Evolutionary conservation across 2,329 filamentous ascomycete species (phyloP).

Genomic region (Paraphaeosphaeria minitans): DNA sequence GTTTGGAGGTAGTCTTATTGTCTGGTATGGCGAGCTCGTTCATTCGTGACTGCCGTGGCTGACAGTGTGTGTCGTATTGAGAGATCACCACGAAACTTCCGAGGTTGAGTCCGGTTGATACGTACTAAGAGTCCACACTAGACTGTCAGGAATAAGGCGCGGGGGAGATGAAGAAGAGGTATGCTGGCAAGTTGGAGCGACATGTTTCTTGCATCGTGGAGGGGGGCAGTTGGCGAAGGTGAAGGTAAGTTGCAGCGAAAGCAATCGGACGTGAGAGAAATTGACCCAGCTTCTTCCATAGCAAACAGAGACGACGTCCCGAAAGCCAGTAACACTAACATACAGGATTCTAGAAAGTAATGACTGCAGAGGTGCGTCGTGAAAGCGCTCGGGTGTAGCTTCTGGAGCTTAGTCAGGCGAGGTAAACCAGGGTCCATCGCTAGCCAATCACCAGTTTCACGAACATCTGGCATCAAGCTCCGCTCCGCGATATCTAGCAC

Average conservation of each 20-base stretch:
- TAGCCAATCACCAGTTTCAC: conserved; percentile 10
- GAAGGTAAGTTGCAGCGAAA: background rate
- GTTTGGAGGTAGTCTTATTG: background rate
- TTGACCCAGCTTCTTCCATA: background rate
- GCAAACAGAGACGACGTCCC: background rate
- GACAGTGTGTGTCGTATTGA: too few species aligned
- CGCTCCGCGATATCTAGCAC: conserved; percentile 1
- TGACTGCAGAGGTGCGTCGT: background rate
- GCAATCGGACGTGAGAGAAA: conserved; percentile 8
- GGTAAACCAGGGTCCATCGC: background rate
- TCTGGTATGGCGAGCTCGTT: background rate
- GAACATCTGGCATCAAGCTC: conserved; percentile 18
- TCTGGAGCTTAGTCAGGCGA: conserved; percentile 9
- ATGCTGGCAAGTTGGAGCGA: background rate
- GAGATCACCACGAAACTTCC: too few species aligned
- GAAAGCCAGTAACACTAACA: background rate
- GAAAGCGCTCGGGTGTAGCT: background rate
- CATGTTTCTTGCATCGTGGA: background rate
- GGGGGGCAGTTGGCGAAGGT: conserved; percentile 3
- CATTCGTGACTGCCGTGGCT: too few species aligned
- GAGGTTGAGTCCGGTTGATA: too few species aligned
- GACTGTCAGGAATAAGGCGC: background rate
- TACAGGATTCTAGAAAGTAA: background rate
- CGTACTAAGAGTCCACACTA: background rate
- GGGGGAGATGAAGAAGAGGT: background rate